These are phyloP conservation scores for Paramecium sonneborni DNA, from an alignment of 73 alveolate genomes.

Conservation along the genomic window DNA sequence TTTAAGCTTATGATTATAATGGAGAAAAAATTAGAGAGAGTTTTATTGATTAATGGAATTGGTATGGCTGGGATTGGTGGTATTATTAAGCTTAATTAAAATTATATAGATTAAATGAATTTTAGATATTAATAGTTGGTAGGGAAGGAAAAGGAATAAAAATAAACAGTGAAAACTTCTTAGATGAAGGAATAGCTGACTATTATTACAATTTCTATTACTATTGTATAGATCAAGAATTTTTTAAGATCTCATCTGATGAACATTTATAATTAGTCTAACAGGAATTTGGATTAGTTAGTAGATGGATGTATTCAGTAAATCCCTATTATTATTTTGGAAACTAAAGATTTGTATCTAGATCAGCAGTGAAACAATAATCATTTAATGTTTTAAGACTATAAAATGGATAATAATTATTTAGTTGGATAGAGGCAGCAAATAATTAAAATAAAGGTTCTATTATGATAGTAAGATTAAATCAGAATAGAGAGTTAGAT, in stretches of 20 bases:
- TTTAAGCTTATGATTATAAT: background rate
- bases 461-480: background rate
- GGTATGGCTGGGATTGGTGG: background rate
- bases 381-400: background rate
- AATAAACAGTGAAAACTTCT: background rate
- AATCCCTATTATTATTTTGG: background rate
- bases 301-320: background rate
- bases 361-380: background rate
- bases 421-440: background rate
- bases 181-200: background rate
- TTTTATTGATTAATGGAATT: background rate
- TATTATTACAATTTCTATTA: background rate
- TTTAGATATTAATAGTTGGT: background rate
- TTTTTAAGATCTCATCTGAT: background rate
- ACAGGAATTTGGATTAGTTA: background rate
- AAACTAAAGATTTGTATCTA: background rate
- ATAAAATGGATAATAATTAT: background rate
- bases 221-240: background rate
- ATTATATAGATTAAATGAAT: too few species aligned
- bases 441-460: background rate
- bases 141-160: background rate
- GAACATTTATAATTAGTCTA: background rate
- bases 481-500: background rate
- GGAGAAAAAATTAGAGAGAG: background rate
- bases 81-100: background rate